Percentiles rank a stretch among this genome's conserved stretches.
Conservation (phyloP, 495 filamentous ascomycete species). For the Talaromyces ruber region DNA sequence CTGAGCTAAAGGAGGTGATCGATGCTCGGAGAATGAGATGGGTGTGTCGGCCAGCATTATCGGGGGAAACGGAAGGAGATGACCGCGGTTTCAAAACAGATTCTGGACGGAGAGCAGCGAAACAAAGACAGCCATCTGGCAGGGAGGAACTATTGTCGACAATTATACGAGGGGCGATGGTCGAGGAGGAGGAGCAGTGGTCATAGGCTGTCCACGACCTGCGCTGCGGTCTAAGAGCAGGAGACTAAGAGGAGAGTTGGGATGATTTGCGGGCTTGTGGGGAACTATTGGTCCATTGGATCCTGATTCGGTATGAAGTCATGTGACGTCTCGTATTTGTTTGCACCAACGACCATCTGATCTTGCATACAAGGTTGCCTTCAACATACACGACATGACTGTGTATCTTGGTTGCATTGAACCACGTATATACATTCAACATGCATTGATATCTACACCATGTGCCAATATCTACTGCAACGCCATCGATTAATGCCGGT, state of each 20-base stretch:
- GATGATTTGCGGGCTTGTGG: background rate
- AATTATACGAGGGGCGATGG: background rate
- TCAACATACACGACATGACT: background rate
- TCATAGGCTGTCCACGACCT: background rate
- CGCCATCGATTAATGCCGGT: constrained; percentile 21
- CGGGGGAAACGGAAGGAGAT: background rate
- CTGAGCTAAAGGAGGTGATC: background rate
- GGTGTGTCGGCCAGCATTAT: constrained; percentile 4
- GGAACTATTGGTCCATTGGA: no score
- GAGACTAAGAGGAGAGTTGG: background rate
- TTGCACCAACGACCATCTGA: background rate
- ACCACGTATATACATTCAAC: background rate
- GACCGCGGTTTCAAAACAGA: background rate
- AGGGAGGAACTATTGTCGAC: background rate
- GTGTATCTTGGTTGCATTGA: background rate
- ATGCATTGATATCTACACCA: background rate
- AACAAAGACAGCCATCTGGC: constrained; percentile 4
- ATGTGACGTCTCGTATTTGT: background rate
- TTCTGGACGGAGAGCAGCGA: constrained; percentile 3
- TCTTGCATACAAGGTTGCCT: background rate
- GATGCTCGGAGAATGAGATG: background rate
- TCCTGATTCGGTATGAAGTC: background rate
- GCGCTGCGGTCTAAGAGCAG: background rate
- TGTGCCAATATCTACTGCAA: constrained; percentile 2
- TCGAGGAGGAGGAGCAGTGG: background rate